A percentile compares a stretch with the other conserved stretches of the same genome.
These are phyloP conservation scores for Cenchrus fungigraminus DNA, from an alignment of 176 grass and related monocot genomes.

Conservation along the genomic window DNA sequence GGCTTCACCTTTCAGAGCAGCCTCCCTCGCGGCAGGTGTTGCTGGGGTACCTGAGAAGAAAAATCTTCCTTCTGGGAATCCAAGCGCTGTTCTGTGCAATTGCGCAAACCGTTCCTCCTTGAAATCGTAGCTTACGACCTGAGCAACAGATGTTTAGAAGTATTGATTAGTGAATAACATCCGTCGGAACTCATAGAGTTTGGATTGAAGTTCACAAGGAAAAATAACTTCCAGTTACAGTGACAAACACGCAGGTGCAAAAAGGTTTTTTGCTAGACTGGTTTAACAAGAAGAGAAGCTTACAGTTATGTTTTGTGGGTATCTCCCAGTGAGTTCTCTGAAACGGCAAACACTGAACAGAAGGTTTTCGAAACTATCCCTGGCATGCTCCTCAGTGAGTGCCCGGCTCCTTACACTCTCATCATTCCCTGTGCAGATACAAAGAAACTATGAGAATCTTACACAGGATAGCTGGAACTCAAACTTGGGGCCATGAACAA, in stretches of 20 bases:
- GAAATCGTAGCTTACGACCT: slow-evolving; percentile 97
- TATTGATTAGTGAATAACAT: not conserved
- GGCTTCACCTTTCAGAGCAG: slow-evolving; percentile 79
- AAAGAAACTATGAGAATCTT: slow-evolving; percentile 22
- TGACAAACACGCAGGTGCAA: not conserved
- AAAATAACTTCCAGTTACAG: not conserved
- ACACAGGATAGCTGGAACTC: not conserved
- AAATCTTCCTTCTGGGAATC: slow-evolving; percentile 86
- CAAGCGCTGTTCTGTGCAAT: slow-evolving; percentile 72
- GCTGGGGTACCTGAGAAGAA: slow-evolving; percentile 76
- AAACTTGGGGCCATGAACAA: not conserved
- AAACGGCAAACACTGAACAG: slow-evolving; percentile 95
- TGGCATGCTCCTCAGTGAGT: slow-evolving; percentile 92
- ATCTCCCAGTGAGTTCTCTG: slow-evolving; percentile 87
- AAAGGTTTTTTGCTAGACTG: slow-evolving; percentile 1
- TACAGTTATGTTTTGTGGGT: slow-evolving; percentile 93
- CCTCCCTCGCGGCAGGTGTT: slow-evolving; percentile 57
- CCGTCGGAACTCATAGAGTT: not conserved
- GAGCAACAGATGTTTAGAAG: not conserved
- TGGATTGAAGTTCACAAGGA: not conserved
- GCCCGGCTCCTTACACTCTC: slow-evolving; percentile 76
- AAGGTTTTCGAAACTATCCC: slow-evolving; percentile 98
- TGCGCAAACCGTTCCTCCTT: slow-evolving; percentile 86
- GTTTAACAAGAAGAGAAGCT: slow-evolving; percentile 42
- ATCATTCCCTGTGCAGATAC: slow-evolving; percentile 62